Evolutionary conservation across 1,139 yeast species (phyloP).

Genomic region (Suhomyces coccinellae): DNA sequence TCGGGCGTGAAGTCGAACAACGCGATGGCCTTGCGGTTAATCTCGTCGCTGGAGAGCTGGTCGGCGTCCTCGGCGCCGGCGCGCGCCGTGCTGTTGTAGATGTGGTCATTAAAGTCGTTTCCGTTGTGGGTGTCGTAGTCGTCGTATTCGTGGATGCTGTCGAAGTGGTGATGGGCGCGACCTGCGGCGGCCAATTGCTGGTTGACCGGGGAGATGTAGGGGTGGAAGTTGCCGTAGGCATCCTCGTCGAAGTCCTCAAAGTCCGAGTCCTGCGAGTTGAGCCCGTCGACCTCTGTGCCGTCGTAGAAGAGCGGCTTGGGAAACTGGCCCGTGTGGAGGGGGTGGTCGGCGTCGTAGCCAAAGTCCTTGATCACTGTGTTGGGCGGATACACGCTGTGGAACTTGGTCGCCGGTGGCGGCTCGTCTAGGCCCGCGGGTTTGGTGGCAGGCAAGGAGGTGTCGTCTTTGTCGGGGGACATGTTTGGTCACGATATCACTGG

Average conservation of each 20-base stretch:
- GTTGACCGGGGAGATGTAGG: constrained; percentile 16
- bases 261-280: constrained; percentile 20
- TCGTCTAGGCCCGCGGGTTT: neutral
- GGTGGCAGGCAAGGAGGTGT: neutral
- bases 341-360: constrained; percentile 69
- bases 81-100: constrained; percentile 4
- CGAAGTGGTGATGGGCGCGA: constrained; percentile 3
- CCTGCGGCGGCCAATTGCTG: constrained; percentile 3
- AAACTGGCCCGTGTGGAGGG: constrained; percentile 60
- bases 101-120: constrained; percentile 10
- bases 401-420: constrained; percentile 5
- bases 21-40: constrained; percentile 69
- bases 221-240: constrained; percentile 12
- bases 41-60: constrained; percentile 32
- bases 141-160: constrained; percentile 10
- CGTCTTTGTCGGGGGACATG: constrained; percentile 5
- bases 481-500: constrained; percentile 3
- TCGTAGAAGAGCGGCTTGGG: constrained; percentile 18
- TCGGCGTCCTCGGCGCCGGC: neutral
- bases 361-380: constrained; percentile 65
- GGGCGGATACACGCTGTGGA: constrained; percentile 20
- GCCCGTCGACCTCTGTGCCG: constrained; percentile 15
- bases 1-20: constrained; percentile 89
- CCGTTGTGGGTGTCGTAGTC: constrained; percentile 8
- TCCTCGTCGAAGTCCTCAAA: constrained; percentile 16